A percentile compares a stretch with the other conserved stretches of the same genome.
Conservation (phyloP, 495 filamentous ascomycete genomes). For the Podospora sp. region DNA sequence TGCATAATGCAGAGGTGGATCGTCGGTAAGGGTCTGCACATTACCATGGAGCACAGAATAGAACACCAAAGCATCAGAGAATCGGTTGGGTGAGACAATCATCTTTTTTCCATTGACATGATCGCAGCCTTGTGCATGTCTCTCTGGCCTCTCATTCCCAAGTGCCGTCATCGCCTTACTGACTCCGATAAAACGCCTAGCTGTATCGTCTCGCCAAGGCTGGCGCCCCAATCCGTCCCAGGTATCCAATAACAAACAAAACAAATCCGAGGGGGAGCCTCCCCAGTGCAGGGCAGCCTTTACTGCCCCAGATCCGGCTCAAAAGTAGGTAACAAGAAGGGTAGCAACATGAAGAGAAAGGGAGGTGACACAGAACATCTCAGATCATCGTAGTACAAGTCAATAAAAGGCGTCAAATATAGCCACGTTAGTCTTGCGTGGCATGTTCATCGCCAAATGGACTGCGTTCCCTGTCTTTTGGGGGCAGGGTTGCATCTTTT, state of each 20-base stretch:
- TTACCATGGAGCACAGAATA: too few relatives aligned
- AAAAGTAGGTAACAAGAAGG: slow-evolving; percentile 22
- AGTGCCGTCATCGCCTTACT: slow-evolving; percentile 7
- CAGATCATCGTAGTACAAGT: slow-evolving; percentile 5
- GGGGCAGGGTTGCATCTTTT: slow-evolving; percentile 32
- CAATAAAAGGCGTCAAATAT: slow-evolving; percentile 1
- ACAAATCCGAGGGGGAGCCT: background rate
- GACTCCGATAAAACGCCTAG: slow-evolving; percentile 12
- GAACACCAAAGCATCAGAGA: background rate
- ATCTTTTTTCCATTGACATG: slow-evolving; percentile 12
- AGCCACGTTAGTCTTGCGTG: slow-evolving; percentile 40
- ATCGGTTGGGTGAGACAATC: background rate
- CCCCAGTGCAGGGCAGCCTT: background rate
- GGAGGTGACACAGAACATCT: background rate
- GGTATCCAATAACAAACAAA: slow-evolving; percentile 13
- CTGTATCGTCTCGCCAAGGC: slow-evolving; percentile 9
- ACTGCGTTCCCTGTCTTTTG: slow-evolving; percentile 44
- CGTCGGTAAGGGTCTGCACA: too few relatives aligned
- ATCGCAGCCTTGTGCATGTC: background rate
- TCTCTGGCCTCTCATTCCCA: background rate
- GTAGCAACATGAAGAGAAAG: background rate
- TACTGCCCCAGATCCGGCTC: background rate
- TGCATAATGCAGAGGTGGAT: too few relatives aligned
- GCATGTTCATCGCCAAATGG: slow-evolving; percentile 62
- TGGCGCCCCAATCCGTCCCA: background rate